Evolutionary conservation across 2,329 filamentous ascomycete species (phyloP).

Genomic region (Diaporthe longicolla): DNA sequence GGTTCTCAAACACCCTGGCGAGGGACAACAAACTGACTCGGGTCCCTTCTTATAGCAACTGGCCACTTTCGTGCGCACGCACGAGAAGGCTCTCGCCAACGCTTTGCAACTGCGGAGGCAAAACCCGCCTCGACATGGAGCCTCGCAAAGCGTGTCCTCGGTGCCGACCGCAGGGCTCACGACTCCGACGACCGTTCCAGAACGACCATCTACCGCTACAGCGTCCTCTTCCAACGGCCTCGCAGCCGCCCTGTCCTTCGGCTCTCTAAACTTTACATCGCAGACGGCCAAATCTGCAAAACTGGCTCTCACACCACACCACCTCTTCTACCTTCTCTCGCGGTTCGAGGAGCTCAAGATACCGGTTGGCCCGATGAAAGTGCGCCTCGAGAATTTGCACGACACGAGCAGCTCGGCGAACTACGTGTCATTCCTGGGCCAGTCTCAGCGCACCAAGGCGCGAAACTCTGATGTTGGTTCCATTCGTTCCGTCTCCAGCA

Average conservation of each 20-base stretch:
- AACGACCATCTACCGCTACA: constrained; percentile 73
- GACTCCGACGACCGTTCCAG: constrained; percentile 68
- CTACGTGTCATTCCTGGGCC: constrained; percentile 95
- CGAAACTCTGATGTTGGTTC: constrained; percentile 88
- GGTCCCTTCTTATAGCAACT: constrained; percentile 77
- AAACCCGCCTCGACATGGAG: constrained; percentile 76
- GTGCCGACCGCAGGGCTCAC: constrained; percentile 60
- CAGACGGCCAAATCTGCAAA: constrained; percentile 90
- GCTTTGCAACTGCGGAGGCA: constrained; percentile 89
- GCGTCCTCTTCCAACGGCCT: constrained; percentile 80
- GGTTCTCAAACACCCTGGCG: background rate
- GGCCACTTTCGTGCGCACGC: constrained; percentile 94
- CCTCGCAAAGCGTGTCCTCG: constrained; percentile 75
- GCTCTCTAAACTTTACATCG: constrained; percentile 86
- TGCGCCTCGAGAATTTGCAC: constrained; percentile 94
- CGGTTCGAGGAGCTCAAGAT: constrained; percentile 95
- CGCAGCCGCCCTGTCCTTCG: constrained; percentile 88
- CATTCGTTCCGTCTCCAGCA: constrained; percentile 95
- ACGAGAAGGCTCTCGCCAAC: constrained; percentile 97
- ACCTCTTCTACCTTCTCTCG: constrained; percentile 95
- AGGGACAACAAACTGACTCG: constrained; percentile 48
- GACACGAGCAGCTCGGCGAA: constrained; percentile 88
- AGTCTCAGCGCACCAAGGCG: constrained; percentile 84
- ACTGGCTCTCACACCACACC: constrained; percentile 92
- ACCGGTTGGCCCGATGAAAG: constrained; percentile 94